phyloP scores from a whole-genome alignment of 345 rosid species.

The Arabidopsis suecica region DNA sequence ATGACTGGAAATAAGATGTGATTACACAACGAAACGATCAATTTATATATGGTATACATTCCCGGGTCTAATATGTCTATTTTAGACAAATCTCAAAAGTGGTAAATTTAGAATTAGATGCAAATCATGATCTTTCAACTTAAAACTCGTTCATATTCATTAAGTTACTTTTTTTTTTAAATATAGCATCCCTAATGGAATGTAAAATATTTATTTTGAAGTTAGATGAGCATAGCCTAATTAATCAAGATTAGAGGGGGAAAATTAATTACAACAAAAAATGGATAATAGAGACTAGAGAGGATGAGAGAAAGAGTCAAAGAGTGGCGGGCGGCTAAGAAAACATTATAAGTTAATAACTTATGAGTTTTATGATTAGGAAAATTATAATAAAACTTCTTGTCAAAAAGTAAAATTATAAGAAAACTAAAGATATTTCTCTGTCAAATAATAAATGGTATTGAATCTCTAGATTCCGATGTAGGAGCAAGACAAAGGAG shows the following conservation, averaged over 20 bases:
- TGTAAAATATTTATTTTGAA: no score
- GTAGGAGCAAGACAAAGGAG: constrained; percentile 44
- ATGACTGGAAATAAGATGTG: neutral
- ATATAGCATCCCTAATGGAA: neutral
- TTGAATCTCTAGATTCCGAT: constrained; percentile 21
- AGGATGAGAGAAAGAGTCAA: constrained; percentile 41
- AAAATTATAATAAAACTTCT: neutral
- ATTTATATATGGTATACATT: neutral
- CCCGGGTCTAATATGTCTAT: neutral
- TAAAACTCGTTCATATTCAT: constrained; percentile 4
- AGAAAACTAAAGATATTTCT: neutral
- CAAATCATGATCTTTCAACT: neutral
- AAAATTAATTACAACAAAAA: neutral
- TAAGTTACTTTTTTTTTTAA: neutral
- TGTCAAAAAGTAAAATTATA: neutral
- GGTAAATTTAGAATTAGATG: no score
- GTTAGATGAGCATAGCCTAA: constrained; percentile 3
- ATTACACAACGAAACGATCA: constrained; percentile 13
- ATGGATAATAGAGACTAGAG: neutral
- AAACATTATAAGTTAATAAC: neutral
- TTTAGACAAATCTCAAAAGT: no score
- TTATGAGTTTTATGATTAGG: neutral
- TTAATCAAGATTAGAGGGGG: neutral
- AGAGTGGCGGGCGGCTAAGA: constrained; percentile 36
- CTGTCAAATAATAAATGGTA: constrained; percentile 23